Conservation (phyloP, 495 filamentous ascomycete genomes). For the Extremus antarcticus region DNA sequence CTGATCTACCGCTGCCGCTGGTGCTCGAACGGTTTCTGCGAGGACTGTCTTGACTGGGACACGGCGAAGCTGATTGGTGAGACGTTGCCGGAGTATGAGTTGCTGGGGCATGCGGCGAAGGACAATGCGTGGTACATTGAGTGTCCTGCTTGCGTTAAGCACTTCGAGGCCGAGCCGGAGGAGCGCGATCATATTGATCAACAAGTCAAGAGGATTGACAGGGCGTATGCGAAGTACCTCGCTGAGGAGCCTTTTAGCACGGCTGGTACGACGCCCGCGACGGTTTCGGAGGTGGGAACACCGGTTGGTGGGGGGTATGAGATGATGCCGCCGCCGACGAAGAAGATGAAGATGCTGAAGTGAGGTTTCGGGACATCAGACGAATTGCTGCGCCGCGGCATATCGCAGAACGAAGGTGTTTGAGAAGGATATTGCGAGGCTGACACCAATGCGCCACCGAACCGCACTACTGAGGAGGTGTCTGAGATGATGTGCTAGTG, state of each 20-base stretch:
- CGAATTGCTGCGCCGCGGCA: no score
- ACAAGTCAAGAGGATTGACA: slow-evolving; percentile 9
- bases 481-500: no score
- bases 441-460: no score
- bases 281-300: background rate
- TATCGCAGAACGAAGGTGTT: no score
- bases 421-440: no score
- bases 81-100: slow-evolving; percentile 39
- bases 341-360: background rate
- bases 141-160: slow-evolving; percentile 13
- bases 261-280: background rate
- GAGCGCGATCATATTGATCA: background rate
- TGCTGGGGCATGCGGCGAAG: slow-evolving; percentile 35
- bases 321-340: background rate
- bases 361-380: background rate
- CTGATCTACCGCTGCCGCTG: slow-evolving; percentile 49
- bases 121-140: slow-evolving; percentile 36
- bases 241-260: background rate
- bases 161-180: slow-evolving; percentile 2
- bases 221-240: slow-evolving; percentile 12
- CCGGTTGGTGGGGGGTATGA: background rate
- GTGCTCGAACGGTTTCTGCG: slow-evolving; percentile 49
- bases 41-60: slow-evolving; percentile 51
- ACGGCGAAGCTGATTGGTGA: slow-evolving; percentile 42
- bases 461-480: no score